phyloP scores from a whole-genome alignment of 768 basidiomycete genomes.

The Agaricus sinodeliciosus region DNA sequence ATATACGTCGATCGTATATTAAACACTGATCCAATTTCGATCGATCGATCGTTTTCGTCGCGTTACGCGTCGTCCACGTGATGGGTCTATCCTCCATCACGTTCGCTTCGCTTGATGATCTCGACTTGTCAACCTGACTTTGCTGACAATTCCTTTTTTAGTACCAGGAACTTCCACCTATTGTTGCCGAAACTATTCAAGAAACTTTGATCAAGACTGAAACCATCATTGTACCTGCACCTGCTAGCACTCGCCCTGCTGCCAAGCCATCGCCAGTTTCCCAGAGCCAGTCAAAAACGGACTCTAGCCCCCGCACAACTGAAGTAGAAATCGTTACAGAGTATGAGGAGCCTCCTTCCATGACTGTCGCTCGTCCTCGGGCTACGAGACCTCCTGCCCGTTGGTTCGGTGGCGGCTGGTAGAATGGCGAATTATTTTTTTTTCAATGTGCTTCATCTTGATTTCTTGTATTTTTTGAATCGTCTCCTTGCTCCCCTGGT shows the following conservation, averaged over 20 bases:
- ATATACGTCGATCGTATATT: constrained; percentile 26
- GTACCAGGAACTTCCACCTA: constrained; percentile 41
- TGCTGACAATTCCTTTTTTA: constrained; percentile 28
- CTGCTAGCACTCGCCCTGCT: constrained; percentile 72
- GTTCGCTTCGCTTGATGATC: constrained; percentile 25
- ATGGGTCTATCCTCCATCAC: constrained; percentile 23
- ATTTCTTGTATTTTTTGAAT: constrained; percentile 17
- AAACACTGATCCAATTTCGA: constrained; percentile 9
- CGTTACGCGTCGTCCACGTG: constrained; percentile 31
- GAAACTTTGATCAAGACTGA: constrained; percentile 61
- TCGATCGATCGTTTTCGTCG: constrained; percentile 30
- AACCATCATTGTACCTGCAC: constrained; percentile 66
- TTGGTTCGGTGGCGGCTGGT: constrained; percentile 59
- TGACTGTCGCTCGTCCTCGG: constrained; percentile 33
- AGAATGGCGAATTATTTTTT: constrained; percentile 19
- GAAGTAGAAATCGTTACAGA: constrained; percentile 64
- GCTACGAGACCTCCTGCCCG: constrained; percentile 38
- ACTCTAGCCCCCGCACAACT: constrained; percentile 69
- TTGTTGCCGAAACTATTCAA: constrained; percentile 40
- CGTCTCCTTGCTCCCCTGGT: constrained; percentile 6
- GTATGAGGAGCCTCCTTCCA: constrained; percentile 31
- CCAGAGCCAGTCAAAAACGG: constrained; percentile 46
- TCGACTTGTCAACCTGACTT: constrained; percentile 11
- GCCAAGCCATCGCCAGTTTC: constrained; percentile 67
- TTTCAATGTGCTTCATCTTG: constrained; percentile 9